Conservation (phyloP, 2,329 filamentous ascomycete genomes). For the Aureobasidium sp. region DNA sequence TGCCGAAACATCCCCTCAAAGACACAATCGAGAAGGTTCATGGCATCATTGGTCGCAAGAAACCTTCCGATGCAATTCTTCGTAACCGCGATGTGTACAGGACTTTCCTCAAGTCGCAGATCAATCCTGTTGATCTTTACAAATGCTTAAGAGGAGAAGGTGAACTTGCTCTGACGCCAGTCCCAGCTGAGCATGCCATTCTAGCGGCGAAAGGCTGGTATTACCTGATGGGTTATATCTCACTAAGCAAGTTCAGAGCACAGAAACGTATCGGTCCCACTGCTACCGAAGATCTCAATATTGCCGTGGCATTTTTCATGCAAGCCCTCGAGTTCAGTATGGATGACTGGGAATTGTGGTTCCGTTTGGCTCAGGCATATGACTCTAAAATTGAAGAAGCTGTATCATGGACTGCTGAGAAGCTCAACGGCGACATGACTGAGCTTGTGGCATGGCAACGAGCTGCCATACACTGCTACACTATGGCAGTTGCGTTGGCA, state of each 20-base stretch:
- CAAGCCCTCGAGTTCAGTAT: conserved; percentile 77
- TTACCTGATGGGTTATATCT: conserved; percentile 81
- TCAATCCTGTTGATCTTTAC: conserved; percentile 75
- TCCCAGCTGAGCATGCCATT: conserved; percentile 57
- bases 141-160: conserved; percentile 73
- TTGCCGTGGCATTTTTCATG: conserved; percentile 70
- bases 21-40: conserved; percentile 90
- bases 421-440: conserved; percentile 74
- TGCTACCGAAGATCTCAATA: conserved; percentile 75
- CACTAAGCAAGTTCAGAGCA: conserved; percentile 76
- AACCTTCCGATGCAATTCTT: conserved; percentile 70
- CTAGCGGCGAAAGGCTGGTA: conserved; percentile 84
- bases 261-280: conserved; percentile 66
- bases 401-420: conserved; percentile 82
- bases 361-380: conserved; percentile 76
- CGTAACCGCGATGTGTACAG: conserved; percentile 81
- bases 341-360: conserved; percentile 86
- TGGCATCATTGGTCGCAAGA: conserved; percentile 69
- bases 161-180: conserved; percentile 59
- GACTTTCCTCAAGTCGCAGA: conserved; percentile 71
- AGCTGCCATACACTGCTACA: conserved; percentile 71
- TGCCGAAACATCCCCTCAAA: conserved; percentile 86
- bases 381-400: conserved; percentile 83
- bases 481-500: conserved; percentile 60
- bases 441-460: conserved; percentile 72